Evolutionary conservation across 2,329 filamentous ascomycete genomes (phyloP), one percentile per base, ranked within the genome.

Genomic region (Aureobasidium melanogenum): DNA sequence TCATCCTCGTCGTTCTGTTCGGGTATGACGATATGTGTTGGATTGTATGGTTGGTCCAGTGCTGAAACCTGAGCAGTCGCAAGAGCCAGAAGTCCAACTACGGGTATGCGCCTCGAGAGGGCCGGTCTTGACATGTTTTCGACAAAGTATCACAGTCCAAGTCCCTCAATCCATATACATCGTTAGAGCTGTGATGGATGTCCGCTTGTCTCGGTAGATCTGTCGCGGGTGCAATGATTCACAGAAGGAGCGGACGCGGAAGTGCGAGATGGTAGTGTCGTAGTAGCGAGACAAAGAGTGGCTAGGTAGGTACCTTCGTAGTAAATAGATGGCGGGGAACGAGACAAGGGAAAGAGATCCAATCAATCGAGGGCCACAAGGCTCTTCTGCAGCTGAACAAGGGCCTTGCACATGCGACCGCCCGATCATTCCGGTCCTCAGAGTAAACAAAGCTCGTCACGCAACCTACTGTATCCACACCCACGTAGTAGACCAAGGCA

Each of bases 1-100:
- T 59, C 55, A 34, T 63, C 54, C 32, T 61, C 61, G 58, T 76
- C 75, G 24, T 76, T 72, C 15, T 59, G 56, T 63, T 81, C 62
- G 74, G 75, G 73, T 48, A 85, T 79, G 62, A 93, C 81, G 57
- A 95, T 81, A 32, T 83, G 84, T 0, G 91, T 91, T 2, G 90
- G 88, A 60, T 86, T 85, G 76, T 95, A 96, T 28, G 90, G 91
- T 57, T 91, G 80, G 52, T 77, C 72, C 43, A 51, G 75, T 58
- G 68, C 63, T 30, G 62, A 63, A 19, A 26, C 46, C 54, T 22
- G 24, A 9, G 51, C 47, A 17, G 60, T 44, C 10, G 44, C 30
- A 19, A 62, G 56, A 10, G 55, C 26, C 15, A 65, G 32, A 41
- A 62, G n/a, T 41, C 61, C 54, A 8, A 59, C n/a, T 32, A 22